A percentile compares a stretch with the other conserved stretches of the same genome.
Conservation (phyloP, 768 basidiomycete species). For the Pleurotus giganteus region DNA sequence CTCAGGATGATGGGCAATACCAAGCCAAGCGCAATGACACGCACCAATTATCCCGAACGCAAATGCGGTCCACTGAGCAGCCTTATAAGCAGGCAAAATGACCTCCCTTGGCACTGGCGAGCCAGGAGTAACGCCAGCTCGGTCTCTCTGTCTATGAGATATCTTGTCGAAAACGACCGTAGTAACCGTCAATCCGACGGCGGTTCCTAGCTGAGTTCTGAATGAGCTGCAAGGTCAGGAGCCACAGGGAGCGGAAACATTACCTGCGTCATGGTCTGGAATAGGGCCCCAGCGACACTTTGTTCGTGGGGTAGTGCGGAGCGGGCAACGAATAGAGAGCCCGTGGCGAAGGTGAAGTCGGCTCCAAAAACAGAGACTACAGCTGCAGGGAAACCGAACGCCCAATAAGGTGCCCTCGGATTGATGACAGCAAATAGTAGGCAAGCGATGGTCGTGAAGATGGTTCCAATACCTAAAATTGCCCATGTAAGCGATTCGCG, state of each 20-base stretch:
- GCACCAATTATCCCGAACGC: slow-evolving; percentile 13
- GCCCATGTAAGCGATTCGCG: neutral
- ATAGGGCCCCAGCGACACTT: slow-evolving; percentile 70
- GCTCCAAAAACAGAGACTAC: slow-evolving; percentile 67
- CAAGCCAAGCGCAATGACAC: slow-evolving; percentile 13
- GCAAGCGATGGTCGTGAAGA: slow-evolving; percentile 53
- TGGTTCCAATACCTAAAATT: slow-evolving; percentile 42
- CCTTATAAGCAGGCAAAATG: neutral
- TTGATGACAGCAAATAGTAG: slow-evolving; percentile 69
- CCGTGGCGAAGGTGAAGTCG: slow-evolving; percentile 73
- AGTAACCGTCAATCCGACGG: neutral
- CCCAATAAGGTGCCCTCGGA: slow-evolving; percentile 64
- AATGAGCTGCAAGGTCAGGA: neutral
- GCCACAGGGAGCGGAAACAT: slow-evolving; percentile 8
- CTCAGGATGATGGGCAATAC: neutral
- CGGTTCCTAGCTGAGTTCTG: neutral
- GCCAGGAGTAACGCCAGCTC: neutral
- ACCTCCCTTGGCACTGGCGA: neutral
- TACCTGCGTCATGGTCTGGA: slow-evolving; percentile 78
- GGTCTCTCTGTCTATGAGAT: neutral
- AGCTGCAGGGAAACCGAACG: slow-evolving; percentile 70
- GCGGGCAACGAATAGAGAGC: slow-evolving; percentile 74
- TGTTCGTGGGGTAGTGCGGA: slow-evolving; percentile 68
- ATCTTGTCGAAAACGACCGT: slow-evolving; percentile 1
- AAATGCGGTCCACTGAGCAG: slow-evolving; percentile 10